phyloP scores from a whole-genome alignment of 495 filamentous ascomycete genomes.

The Aspergillus cavernicola region DNA sequence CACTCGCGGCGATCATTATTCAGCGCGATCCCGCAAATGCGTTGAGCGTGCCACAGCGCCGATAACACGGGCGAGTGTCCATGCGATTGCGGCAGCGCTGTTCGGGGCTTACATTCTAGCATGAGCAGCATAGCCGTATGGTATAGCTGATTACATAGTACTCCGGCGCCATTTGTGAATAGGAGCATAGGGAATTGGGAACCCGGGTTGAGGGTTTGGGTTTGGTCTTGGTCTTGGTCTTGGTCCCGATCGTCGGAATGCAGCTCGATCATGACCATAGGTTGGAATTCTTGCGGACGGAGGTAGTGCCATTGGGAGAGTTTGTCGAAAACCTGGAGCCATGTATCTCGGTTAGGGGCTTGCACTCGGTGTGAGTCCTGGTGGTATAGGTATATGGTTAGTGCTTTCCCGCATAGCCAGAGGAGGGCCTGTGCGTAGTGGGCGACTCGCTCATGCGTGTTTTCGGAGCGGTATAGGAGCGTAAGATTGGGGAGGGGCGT shows the following conservation, averaged over 20 bases:
- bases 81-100: conserved; percentile 20
- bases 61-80: conserved; percentile 23
- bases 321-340: conserved; percentile 28
- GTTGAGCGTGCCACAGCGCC: conserved; percentile 35
- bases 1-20: conserved; percentile 34
- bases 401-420: conserved; percentile 28
- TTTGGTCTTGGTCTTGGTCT: too few relatives aligned
- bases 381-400: conserved; percentile 23
- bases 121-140: conserved; percentile 41
- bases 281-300: conserved; percentile 31
- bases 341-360: conserved; percentile 11
- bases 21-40: conserved; percentile 36
- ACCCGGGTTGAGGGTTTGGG: conserved; percentile 11
- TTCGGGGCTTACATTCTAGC: conserved; percentile 35
- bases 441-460: conserved; percentile 22
- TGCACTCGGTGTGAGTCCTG: conserved; percentile 12
- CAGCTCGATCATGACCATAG: conserved; percentile 27
- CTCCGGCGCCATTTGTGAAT: conserved; percentile 37
- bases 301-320: conserved; percentile 33
- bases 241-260: conserved; percentile 6
- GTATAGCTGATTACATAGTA: conserved; percentile 40
- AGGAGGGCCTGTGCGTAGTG: conserved; percentile 27
- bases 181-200: conserved; percentile 35
- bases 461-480: conserved; percentile 16
- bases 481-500: conserved; percentile 11